Evolutionary conservation across 805 yeast species (phyloP).

Genomic region (Nakazawaea ernobii): DNA sequence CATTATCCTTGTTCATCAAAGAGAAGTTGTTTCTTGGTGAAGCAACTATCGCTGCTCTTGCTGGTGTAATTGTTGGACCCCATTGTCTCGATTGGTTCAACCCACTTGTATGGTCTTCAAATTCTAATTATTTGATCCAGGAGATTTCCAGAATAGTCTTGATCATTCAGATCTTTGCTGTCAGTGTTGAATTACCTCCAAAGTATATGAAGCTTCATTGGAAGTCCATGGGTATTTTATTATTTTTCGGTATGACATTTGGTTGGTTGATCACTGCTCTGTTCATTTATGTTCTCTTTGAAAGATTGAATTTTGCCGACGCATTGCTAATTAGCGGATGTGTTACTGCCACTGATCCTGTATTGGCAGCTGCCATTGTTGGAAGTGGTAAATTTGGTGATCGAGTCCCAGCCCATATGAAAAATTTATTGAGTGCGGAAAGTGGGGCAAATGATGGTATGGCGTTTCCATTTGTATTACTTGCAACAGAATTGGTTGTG

Average conservation of each 20-base stretch:
- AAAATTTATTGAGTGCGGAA: constrained; percentile 78
- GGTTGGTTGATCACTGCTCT: constrained; percentile 86
- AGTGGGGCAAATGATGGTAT: constrained; percentile 92
- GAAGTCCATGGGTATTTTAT: constrained; percentile 65
- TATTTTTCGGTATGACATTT: constrained; percentile 82
- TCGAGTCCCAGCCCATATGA: constrained; percentile 88
- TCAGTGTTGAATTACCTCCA: constrained; percentile 88
- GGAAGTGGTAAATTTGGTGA: constrained; percentile 90
- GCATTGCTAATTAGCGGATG: constrained; percentile 78
- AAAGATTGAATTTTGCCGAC: constrained; percentile 64
- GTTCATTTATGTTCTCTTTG: constrained; percentile 68
- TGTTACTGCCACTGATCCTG: constrained; percentile 94
- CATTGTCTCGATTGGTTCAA: constrained; percentile 78
- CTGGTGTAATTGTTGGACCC: constrained; percentile 87
- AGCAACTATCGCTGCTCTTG: constrained; percentile 81
- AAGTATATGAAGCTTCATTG: constrained; percentile 84
- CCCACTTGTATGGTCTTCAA: constrained; percentile 61
- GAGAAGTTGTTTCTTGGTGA: constrained; percentile 86
- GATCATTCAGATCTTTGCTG: constrained; percentile 87
- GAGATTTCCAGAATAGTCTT: constrained; percentile 80
- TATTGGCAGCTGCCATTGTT: constrained; percentile 90
- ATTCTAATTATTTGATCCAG: constrained; percentile 72
- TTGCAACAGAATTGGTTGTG: constrained; percentile 64
- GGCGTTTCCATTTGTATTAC: constrained; percentile 85
- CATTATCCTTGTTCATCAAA: constrained; percentile 75